Evolutionary conservation across 1,284 basidiomycete genomes (phyloP).

Genomic region (Coniophora puteana): DNA sequence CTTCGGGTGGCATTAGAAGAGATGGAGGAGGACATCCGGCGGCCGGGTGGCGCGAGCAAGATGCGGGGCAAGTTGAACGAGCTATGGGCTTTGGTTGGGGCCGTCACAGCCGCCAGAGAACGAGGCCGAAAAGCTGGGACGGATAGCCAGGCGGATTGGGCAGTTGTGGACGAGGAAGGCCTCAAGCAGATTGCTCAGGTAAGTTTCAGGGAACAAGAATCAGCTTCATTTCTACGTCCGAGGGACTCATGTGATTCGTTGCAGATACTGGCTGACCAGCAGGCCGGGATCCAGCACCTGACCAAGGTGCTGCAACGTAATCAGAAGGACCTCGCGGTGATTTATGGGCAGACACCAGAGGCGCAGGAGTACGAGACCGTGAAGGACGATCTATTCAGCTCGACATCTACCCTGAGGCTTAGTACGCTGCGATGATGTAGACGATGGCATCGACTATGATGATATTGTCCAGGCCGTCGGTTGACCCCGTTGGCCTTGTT

Average conservation of each 20-base stretch:
- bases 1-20: conserved; percentile 68
- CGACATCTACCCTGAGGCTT: conserved; percentile 31
- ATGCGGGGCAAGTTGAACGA: conserved; percentile 77
- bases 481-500: no score
- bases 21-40: conserved; percentile 71
- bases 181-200: conserved; percentile 76
- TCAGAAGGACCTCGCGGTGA: conserved; percentile 68
- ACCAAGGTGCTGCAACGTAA: conserved; percentile 70
- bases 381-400: conserved; percentile 22
- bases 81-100: conserved; percentile 84
- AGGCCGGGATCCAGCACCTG: conserved; percentile 76
- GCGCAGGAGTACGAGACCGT: conserved; percentile 26
- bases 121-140: conserved; percentile 42
- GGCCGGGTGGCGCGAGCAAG: conserved; percentile 45
- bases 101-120: conserved; percentile 63
- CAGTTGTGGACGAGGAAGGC: conserved; percentile 82
- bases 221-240: background rate
- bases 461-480: no score
- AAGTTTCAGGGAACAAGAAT: conserved; percentile 20
- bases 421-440: conserved; percentile 31
- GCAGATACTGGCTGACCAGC: conserved; percentile 77
- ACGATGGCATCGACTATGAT: no score
- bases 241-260: conserved; percentile 10
- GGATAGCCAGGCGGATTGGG: conserved; percentile 57
- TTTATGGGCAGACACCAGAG: conserved; percentile 50